Evolutionary conservation across 352 stramenopile species (phyloP).

Genomic region (Aphanomyces cochlioides): DNA sequence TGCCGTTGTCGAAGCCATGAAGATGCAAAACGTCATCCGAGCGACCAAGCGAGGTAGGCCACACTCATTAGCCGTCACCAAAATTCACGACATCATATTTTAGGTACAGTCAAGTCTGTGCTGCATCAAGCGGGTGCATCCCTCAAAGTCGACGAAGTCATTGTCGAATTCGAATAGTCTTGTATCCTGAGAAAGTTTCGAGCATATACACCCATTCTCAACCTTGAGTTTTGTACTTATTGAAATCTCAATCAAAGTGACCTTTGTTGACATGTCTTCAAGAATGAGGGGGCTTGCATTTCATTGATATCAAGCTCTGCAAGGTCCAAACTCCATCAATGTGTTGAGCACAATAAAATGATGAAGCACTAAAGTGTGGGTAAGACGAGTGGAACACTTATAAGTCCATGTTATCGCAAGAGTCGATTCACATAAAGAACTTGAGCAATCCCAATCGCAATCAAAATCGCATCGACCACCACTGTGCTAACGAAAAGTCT

Average conservation of each 20-base stretch:
- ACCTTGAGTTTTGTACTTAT: too few species aligned
- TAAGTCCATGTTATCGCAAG: not conserved
- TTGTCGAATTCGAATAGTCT: slow-evolving; percentile 87
- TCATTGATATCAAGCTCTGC: too few species aligned
- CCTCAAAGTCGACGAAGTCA: slow-evolving; percentile 88
- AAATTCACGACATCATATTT: not conserved
- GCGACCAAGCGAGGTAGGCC: slow-evolving; percentile 77
- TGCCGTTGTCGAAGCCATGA: slow-evolving; percentile 97
- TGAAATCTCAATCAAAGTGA: too few species aligned
- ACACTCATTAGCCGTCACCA: not conserved
- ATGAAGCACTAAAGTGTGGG: too few species aligned
- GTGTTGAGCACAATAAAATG: too few species aligned
- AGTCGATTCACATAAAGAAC: slow-evolving; percentile 3
- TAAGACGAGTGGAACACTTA: too few species aligned
- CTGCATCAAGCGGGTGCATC: slow-evolving; percentile 75
- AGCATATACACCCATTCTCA: too few species aligned
- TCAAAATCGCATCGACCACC: not conserved
- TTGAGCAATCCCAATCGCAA: slow-evolving; percentile 7
- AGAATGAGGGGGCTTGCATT: too few species aligned
- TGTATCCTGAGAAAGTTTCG: too few species aligned
- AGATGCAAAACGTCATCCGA: slow-evolving; percentile 97
- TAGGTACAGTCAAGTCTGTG: slow-evolving; percentile 73
- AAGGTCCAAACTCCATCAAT: too few species aligned
- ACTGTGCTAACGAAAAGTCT: not conserved
- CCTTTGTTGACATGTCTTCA: too few species aligned